Evolutionary conservation across 768 basidiomycete genomes (phyloP), one percentile per base, ranked within the genome.

Genomic region (Chalciporus sphaerocephalus): DNA sequence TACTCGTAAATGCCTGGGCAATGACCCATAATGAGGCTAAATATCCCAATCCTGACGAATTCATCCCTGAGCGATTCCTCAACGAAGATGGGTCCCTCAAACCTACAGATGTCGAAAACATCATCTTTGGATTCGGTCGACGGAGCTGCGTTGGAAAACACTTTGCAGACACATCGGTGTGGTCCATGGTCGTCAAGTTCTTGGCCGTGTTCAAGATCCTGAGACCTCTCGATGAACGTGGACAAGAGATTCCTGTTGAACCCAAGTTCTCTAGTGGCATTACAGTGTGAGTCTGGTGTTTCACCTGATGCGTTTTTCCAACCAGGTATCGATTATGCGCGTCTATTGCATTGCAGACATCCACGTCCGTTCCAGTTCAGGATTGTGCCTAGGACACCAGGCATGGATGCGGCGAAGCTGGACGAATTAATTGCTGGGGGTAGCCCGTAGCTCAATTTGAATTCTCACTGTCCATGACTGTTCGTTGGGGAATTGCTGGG

Each of bases 61-160:
- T 72, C 59, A 49, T 48, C 21, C 69, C 72, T 0, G 69, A 73
- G 20, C 60, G 70, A 13, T 73, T 70, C 52, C 42, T 73, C 6
- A 60, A 69, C 33, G 32, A 38, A 0, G 54, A 58, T 5, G 53
- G 57, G 7, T 48, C 51, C 0, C 54, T 57, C 5, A 57, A 42
- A 23, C 20, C 35, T 0, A 42, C 50, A 8, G 28, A 27, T 9
- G 22, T 36, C 8, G 46, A 48, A 6, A 38, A 45, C 12, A 15
- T 60, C 8, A 39, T 20, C 1, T 64, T 53, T 25, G 61, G 61
- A 16, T 65, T 56, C 25, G 62, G 62, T 27, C 49, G 63, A 6
- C 52, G 57, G 15, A 47, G 55, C 8, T 58, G 61, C 20, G 42
- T 46, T 12, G 59, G 61, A 5, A 45, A 48, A 28, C 22, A 59